Base-by-base conservation (phyloP, 73 alveolate species). In the Paramecium octaurelia region DNA sequence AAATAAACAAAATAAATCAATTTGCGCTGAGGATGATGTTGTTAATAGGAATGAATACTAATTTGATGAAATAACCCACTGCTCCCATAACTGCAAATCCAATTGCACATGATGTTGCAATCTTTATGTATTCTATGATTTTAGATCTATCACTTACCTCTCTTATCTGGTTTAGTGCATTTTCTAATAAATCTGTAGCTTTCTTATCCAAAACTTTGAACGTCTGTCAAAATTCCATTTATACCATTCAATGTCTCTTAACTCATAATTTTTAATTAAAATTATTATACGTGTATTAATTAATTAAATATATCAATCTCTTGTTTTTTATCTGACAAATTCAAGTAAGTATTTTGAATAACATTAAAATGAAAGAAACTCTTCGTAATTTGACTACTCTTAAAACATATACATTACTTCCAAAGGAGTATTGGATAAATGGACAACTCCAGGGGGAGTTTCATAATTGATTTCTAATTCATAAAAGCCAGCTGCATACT, bases 41-140 rank as follows among this genome's bases (percentile, higher is more conserved):
- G 95, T 96, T 96, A 95, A 96, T 96, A 69, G 98, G 98, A 92
- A 96, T 96, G 94, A 96, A 96, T 21, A 96, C 96, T 60, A 96
- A 93, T 93, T 96, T 96, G 44, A 96, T 93, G 87, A 96, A 88
- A 92, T 95, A 96, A 43, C 98, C 98, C 29, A 96, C 96, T 80
- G 90, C 92, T 43, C 98, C 98, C 96, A 96, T 96, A 34, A 96
- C 98, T 24, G 93, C 95, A 92, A 96, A 96, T 34, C 98, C 98
- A 86, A 96, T 92, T 36, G 98, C 97, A 86, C 98, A 94, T 38
- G 97, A 97, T 86, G 93, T 59, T 85, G 96, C 92, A 44, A 95
- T 96, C 91, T 93, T 96, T 95, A 93, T 92, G 75, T 95, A 96
- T 93, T 96, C 98, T 96, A 29, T 1, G 8, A 58, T 31, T n/a